phyloP scores from a whole-genome alignment of 768 basidiomycete genomes.

The Amanita rimosa region DNA sequence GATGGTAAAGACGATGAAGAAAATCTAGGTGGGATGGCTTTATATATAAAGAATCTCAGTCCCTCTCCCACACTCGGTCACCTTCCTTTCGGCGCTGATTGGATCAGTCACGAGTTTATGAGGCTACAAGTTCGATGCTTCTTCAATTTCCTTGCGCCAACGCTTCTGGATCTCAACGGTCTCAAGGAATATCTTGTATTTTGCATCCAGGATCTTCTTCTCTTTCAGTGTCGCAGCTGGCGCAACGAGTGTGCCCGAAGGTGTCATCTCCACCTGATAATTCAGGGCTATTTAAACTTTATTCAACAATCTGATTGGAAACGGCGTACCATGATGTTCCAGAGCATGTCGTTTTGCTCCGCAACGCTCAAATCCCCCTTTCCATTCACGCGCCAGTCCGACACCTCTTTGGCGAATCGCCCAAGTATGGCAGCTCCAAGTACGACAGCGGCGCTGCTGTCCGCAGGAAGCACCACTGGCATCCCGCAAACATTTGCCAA shows the following conservation, averaged over 20 bases:
- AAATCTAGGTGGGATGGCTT: too few relatives aligned
- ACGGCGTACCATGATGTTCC: constrained; percentile 78
- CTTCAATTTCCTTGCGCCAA: constrained; percentile 76
- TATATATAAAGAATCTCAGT: too few relatives aligned
- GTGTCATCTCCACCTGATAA: constrained; percentile 82
- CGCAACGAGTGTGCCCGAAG: constrained; percentile 57
- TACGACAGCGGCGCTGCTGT: constrained; percentile 74
- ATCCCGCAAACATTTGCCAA: constrained; percentile 78
- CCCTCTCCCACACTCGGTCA: too few relatives aligned
- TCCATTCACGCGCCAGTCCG: constrained; percentile 8
- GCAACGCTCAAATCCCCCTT: constrained; percentile 21
- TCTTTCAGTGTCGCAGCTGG: constrained; percentile 55
- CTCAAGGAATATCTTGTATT: constrained; percentile 91
- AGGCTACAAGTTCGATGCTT: constrained; percentile 23
- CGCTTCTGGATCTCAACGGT: constrained; percentile 78
- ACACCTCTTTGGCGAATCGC: constrained; percentile 58
- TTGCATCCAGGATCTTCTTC: constrained; percentile 72
- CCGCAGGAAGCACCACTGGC: constrained; percentile 74
- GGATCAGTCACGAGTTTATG: too few relatives aligned
- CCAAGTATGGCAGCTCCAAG: constrained; percentile 92
- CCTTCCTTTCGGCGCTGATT: too few relatives aligned
- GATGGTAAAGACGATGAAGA: too few relatives aligned
- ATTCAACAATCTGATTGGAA: background rate
- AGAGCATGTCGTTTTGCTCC: constrained; percentile 56
- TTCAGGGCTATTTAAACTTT: background rate